Base-by-base conservation (phyloP, 768 basidiomycete genomes). In the Russula compacta region DNA sequence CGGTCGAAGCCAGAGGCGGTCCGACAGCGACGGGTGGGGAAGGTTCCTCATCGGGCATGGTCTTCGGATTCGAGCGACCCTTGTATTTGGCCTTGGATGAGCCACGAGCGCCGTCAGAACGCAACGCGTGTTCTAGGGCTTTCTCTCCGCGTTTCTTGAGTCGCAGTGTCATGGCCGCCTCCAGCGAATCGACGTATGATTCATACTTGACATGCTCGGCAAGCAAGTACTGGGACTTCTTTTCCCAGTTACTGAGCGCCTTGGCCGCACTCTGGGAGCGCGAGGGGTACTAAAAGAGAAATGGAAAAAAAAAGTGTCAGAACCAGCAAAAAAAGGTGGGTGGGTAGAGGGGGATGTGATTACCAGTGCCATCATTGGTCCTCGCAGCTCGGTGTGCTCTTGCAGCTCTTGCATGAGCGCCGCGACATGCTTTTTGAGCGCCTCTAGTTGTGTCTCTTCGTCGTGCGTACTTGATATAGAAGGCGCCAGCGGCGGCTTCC, bases 171-270 rank as follows among this genome's bases (percentile, higher is more conserved):
- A 94, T 95, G 40, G 89, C 95, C 4, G 77, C 74, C 70, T 87
- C 83, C 35, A 99, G 79, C 6, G 93, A 90, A 65, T 95, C 93
- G 58, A 95, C 87, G 71, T 99, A 99, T 15, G 89, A 89, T 56
- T 92, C 86, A 73, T 98, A 98, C 72, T 98, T 98, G 70, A 93
- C 90, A 44, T 92, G 90, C 75, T 99, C 95, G 9, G 88, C 83
- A 56, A 94, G 79, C 50, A 98, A 76, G 71, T 91, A 91, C 69
- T 91, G 86, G 3, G 90, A 92, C 71, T 89, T 95, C 71, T 84
- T 87, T 74, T 91, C 89, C 92, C 94, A 98, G 70, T 99, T 99
- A 62, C 81, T 81, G 67, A 83, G 79, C 0, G 97, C 86, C 73
- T 86, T 98, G 66, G 77, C 68, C 0, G 81, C 80, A 69, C 89